Evolutionary conservation across 2,329 filamentous ascomycete genomes (phyloP), one percentile per base, ranked within the genome.

Genomic region (Beauveria scarabaeidicola): DNA sequence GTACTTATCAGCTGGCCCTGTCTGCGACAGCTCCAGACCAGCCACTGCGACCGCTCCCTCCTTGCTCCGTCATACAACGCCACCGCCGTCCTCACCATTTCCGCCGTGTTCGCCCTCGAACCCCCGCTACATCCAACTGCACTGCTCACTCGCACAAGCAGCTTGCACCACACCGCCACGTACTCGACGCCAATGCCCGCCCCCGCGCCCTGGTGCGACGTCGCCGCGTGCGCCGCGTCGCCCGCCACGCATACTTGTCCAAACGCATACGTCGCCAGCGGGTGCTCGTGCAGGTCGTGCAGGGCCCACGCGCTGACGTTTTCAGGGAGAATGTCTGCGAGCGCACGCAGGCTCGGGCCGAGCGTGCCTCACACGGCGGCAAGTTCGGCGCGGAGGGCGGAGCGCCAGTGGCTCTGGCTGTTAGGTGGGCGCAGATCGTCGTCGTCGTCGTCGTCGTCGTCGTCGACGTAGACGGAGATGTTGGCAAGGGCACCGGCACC

Each of bases 171-270:
- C 2, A 77, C 69, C 17, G 72, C 72, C 1, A 70, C 73, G 61
- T 84, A 81, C 63, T 84, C 80, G 60, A 86, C 79, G 1, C 79
- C 81, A 65, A 85, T 77, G 1, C 81, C 81, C 0, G 81, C 78
- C 2, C 84, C 84, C 1, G 83, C 78, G 0, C 83, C 84, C 46
- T 84, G 80, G 43, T 83, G 80, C 0, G 84, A 84, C 0, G 82
- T 81, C 43, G 81, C 81, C 0, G 83, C 83, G 66, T 87, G 84
- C 0, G 84, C 85, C 0, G 84, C 83, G 65, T 88, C 84, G 15
- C 84, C 85, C 0, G 83, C 69, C 2, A 87, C 73, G 41, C 74
- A 77, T 25, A 80, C 65, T 0, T 76, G 71, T 8, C 73, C 74
- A 25, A 73, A 72, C 64, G 72, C 74, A 47, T 76, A 81, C 11